Percentiles rank a stretch among this genome's conserved stretches.
Evolutionary conservation across 2,329 filamentous ascomycete species (phyloP).

Genomic region (Aspergillus sojae): DNA sequence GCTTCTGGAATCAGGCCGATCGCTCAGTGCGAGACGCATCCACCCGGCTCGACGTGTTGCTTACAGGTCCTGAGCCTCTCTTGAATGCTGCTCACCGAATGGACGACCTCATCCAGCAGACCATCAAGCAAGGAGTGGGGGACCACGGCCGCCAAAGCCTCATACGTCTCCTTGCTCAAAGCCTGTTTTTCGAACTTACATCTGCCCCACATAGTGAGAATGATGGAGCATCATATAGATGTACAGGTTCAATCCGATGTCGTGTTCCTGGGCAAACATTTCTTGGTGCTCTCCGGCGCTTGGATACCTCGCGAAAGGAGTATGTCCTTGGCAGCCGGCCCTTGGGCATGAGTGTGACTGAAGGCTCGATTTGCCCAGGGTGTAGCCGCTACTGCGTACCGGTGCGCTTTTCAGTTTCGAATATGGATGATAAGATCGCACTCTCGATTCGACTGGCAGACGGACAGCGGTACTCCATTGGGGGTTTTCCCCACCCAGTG

Average conservation of each 20-base stretch:
- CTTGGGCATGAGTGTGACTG: not conserved
- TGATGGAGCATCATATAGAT: not conserved
- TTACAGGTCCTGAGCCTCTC: not conserved
- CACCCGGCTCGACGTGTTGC: not conserved
- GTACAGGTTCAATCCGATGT: conserved; percentile 5
- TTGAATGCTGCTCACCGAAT: conserved; percentile 3
- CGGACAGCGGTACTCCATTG: conserved; percentile 1
- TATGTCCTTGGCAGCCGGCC: conserved; percentile 1
- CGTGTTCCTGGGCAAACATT: conserved; percentile 2
- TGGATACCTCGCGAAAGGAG: not conserved
- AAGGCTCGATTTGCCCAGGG: conserved; percentile 2
- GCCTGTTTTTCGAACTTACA: conserved; percentile 5
- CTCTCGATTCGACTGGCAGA: conserved; percentile 5
- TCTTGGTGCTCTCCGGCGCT: not conserved
- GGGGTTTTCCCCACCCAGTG: conserved; percentile 3
- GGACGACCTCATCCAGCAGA: conserved; percentile 3
- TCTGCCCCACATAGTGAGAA: not conserved
- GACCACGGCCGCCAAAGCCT: conserved; percentile 1
- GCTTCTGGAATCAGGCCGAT: not conserved
- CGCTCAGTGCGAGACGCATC: not conserved
- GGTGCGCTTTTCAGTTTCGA: not conserved
- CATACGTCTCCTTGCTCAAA: conserved; percentile 3
- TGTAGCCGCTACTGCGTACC: conserved; percentile 6
- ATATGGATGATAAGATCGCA: conserved; percentile 2
- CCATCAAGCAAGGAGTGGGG: not conserved